phyloP scores from a whole-genome alignment of 495 filamentous ascomycete genomes.

The Thozetella sp. region DNA sequence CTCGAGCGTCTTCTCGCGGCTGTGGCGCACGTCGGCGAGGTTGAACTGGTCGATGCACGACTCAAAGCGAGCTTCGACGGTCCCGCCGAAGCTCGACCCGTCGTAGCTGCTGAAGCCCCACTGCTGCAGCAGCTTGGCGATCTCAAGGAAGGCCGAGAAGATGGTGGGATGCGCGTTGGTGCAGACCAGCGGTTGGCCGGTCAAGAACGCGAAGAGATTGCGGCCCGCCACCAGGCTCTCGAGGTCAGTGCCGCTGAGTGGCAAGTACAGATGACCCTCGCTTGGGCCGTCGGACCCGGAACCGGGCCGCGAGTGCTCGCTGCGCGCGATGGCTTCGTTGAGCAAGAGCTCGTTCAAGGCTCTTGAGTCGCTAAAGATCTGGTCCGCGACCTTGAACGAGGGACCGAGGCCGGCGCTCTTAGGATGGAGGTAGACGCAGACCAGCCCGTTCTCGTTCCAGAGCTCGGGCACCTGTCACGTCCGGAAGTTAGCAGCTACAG shows the following conservation, averaged over 20 bases:
- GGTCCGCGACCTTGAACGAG: constrained; percentile 78
- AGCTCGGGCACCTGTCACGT: constrained; percentile 72
- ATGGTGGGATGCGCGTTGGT: constrained; percentile 66
- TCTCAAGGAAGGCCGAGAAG: constrained; percentile 74
- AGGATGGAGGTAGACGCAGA: constrained; percentile 82
- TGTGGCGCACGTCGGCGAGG: constrained; percentile 78
- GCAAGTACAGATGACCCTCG: constrained; percentile 74
- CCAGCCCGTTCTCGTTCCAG: constrained; percentile 84
- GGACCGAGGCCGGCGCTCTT: constrained; percentile 64
- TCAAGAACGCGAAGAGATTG: constrained; percentile 90
- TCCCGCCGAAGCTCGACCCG: constrained; percentile 80
- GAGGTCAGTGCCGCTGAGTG: constrained; percentile 51
- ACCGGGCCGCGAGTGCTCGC: constrained; percentile 37
- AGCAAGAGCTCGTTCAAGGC: constrained; percentile 71
- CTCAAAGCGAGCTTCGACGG: constrained; percentile 71
- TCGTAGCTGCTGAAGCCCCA: constrained; percentile 83
- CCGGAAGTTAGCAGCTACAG: constrained; percentile 4
- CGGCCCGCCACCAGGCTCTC: constrained; percentile 75
- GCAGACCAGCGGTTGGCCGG: constrained; percentile 77
- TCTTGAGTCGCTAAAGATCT: constrained; percentile 69
- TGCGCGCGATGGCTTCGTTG: constrained; percentile 51
- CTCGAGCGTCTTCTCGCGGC: constrained; percentile 89
- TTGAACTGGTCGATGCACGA: constrained; percentile 74
- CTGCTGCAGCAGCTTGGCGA: constrained; percentile 67
- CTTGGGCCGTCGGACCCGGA: constrained; percentile 27